phyloP scores from a whole-genome alignment of 176 grass and related monocot genomes.

The Elaeis guineensis region DNA sequence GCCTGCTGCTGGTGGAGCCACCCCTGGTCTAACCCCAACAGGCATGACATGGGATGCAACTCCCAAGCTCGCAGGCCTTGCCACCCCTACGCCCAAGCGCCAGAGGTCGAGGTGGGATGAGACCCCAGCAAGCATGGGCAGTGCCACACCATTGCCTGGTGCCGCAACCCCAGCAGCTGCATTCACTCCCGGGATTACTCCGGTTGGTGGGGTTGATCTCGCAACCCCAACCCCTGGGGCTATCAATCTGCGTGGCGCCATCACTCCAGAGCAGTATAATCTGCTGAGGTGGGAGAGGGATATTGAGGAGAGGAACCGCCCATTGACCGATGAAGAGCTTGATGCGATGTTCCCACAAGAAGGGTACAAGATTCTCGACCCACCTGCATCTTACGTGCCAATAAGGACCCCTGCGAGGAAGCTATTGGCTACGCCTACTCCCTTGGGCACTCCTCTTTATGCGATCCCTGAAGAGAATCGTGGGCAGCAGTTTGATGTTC shows the following conservation, averaged over 20 bases:
- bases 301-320: slow-evolving; percentile 88
- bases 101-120: slow-evolving; percentile 97
- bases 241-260: slow-evolving; percentile 46
- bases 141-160: slow-evolving; percentile 40
- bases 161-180: slow-evolving; percentile 27
- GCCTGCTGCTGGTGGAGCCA: slow-evolving; percentile 57
- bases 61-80: slow-evolving; percentile 71
- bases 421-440: slow-evolving; percentile 84
- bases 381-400: slow-evolving; percentile 69
- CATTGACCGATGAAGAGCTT: slow-evolving; percentile 91
- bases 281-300: slow-evolving; percentile 88
- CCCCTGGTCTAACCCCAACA: slow-evolving; percentile 69
- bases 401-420: slow-evolving; percentile 95
- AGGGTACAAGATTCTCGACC: slow-evolving; percentile 88
- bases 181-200: slow-evolving; percentile 77
- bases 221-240: slow-evolving; percentile 57
- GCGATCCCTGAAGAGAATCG: slow-evolving; percentile 86
- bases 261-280: slow-evolving; percentile 88
- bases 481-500: slow-evolving; percentile 90
- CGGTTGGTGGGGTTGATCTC: slow-evolving; percentile 61
- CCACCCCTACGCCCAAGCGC: slow-evolving; percentile 85
- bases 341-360: slow-evolving; percentile 78
- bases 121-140: slow-evolving; percentile 69
- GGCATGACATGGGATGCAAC: slow-evolving; percentile 93
- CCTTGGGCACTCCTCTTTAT: slow-evolving; percentile 67